These are phyloP conservation scores for Porcisia deanei DNA, from an alignment of 208 protist species.

Conservation along the genomic window DNA sequence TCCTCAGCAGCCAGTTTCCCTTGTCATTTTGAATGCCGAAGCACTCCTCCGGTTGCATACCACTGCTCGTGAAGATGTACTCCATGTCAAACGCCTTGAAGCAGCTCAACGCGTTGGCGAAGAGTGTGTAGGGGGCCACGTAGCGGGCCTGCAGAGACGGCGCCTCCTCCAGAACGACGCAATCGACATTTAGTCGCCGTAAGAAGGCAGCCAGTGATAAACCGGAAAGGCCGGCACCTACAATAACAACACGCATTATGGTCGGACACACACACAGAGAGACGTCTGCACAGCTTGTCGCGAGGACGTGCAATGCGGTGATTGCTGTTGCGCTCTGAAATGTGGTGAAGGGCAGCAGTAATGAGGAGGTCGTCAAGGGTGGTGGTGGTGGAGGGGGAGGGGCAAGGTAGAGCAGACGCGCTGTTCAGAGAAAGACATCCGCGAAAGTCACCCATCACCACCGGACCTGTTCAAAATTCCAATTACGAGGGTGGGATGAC, in stretches of 20 bases:
- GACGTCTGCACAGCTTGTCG: too few species aligned
- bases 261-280: too few species aligned
- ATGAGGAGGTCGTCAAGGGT: too few species aligned
- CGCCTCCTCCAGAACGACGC: slow-evolving; percentile 84
- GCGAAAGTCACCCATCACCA: too few species aligned
- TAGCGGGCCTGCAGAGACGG: slow-evolving; percentile 70
- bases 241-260: slow-evolving; percentile 82
- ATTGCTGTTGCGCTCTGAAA: too few species aligned
- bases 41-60: slow-evolving; percentile 49
- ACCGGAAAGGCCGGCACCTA: slow-evolving; percentile 84
- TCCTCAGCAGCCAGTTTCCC: slow-evolving; percentile 59
- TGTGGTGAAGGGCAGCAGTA: too few species aligned
- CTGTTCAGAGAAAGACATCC: too few species aligned
- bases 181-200: slow-evolving; percentile 80
- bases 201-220: slow-evolving; percentile 82
- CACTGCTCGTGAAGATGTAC: slow-evolving; percentile 45
- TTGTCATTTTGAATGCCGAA: slow-evolving; percentile 73
- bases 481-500: too few species aligned
- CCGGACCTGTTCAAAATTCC: too few species aligned
- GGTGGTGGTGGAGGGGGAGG: too few species aligned
- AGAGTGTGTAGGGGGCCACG: slow-evolving; percentile 68
- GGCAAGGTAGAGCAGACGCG: too few species aligned
- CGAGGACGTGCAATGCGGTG: too few species aligned
- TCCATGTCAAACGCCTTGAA: slow-evolving; percentile 88
- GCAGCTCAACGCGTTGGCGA: slow-evolving; percentile 88